Evolutionary conservation across 2,329 filamentous ascomycete genomes (phyloP).

Genomic region (Trichoderma sp.): DNA sequence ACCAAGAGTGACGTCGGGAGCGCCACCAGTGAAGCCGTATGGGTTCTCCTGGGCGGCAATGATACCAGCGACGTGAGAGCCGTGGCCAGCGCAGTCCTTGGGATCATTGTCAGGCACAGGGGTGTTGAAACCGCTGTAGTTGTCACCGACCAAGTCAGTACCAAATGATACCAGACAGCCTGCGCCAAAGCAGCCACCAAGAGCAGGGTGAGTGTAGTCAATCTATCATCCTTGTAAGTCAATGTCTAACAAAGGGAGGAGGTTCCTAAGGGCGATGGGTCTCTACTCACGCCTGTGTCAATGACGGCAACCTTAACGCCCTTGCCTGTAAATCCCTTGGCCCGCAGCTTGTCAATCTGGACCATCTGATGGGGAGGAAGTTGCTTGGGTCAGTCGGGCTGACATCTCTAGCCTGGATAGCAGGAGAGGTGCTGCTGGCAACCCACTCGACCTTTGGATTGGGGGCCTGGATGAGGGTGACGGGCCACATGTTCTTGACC

Average conservation of each 20-base stretch:
- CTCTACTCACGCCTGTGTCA: constrained; percentile 51
- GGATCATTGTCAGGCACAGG: constrained; percentile 43
- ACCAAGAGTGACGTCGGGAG: constrained; percentile 42
- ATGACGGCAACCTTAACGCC: constrained; percentile 56
- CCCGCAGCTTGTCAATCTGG: constrained; percentile 55
- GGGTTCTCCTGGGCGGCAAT: constrained; percentile 43
- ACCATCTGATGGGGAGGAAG: constrained; percentile 53
- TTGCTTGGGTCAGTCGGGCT: background rate
- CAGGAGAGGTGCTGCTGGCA: constrained; percentile 28
- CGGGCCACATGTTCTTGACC: constrained; percentile 53
- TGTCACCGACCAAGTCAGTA: constrained; percentile 46
- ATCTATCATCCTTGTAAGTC: constrained; percentile 25
- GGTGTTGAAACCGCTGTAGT: constrained; percentile 29
- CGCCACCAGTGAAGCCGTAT: constrained; percentile 42
- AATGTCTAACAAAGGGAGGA: background rate
- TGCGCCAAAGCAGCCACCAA: constrained; percentile 49
- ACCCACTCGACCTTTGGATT: constrained; percentile 48
- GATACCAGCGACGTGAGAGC: constrained; percentile 49
- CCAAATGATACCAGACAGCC: constrained; percentile 48
- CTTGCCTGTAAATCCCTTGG: constrained; percentile 51
- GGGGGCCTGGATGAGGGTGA: constrained; percentile 47
- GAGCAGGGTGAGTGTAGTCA: constrained; percentile 48
- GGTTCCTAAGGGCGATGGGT: background rate
- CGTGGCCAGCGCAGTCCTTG: constrained; percentile 44
- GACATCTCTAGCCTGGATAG: background rate